A percentile compares a stretch with the other conserved stretches of the same genome.
phyloP scores from a whole-genome alignment of 164 flowering plant species.

The Santalum album region DNA sequence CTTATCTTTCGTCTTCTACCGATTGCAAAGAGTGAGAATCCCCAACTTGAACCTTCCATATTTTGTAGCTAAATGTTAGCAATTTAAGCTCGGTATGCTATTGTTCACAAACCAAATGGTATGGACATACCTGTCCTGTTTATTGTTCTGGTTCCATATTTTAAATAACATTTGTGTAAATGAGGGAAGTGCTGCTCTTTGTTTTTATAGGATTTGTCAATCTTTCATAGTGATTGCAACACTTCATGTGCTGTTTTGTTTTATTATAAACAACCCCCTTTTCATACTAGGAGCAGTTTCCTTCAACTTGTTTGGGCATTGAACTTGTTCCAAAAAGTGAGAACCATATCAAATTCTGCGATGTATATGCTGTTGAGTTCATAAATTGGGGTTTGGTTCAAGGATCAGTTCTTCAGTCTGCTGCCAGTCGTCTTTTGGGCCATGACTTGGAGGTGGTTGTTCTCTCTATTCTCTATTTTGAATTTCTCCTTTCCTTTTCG shows the following conservation, averaged over 20 bases:
- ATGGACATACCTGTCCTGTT: too few relatives aligned
- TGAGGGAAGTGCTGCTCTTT: too few relatives aligned
- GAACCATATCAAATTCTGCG: conserved; percentile 42
- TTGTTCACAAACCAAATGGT: too few relatives aligned
- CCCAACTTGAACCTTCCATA: too few relatives aligned
- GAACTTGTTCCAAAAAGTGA: conserved; percentile 23
- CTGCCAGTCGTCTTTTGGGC: conserved; percentile 23
- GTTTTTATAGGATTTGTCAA: too few relatives aligned
- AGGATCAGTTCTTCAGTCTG: conserved; percentile 25
- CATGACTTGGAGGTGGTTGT: conserved; percentile 42
- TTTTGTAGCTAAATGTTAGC: too few relatives aligned
- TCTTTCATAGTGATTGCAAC: too few relatives aligned
- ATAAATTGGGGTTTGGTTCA: conserved; percentile 43
- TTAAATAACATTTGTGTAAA: too few relatives aligned
- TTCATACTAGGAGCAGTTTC: conserved; percentile 19
- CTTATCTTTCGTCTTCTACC: too few relatives aligned
- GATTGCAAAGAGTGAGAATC: too few relatives aligned
- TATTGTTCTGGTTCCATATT: too few relatives aligned
- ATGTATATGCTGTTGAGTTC: conserved; percentile 66
- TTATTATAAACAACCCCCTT: not conserved
- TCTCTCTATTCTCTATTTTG: not conserved
- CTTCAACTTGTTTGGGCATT: conserved; percentile 42
- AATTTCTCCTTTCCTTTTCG: conserved; percentile 2
- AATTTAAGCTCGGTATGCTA: too few relatives aligned
- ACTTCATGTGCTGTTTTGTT: not conserved